Percentiles rank a stretch among this genome's conserved stretches.
Evolutionary conservation across 257 asterid genomes (phyloP).

Genomic region (Solanum ossicruentum): DNA sequence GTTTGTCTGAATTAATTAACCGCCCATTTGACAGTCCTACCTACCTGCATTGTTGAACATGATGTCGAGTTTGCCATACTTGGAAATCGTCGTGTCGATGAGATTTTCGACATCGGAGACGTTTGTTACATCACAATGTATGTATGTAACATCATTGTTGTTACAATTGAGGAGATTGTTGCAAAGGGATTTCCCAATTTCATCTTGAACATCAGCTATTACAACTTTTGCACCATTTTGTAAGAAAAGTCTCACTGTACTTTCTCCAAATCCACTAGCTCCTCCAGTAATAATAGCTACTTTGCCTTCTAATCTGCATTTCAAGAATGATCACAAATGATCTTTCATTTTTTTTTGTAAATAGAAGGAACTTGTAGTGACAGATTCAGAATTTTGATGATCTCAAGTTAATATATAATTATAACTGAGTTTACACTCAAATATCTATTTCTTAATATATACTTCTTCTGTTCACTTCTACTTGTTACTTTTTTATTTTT

Average conservation of each 20-base stretch:
- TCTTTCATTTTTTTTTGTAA: not conserved
- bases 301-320: constrained; percentile 52
- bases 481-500: no score
- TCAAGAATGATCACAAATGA: not conserved
- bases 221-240: constrained; percentile 64
- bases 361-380: not conserved
- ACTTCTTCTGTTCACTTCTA: no score
- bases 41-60: constrained; percentile 66
- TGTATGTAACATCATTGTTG: constrained; percentile 21
- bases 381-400: not conserved
- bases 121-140: constrained; percentile 59
- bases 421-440: not conserved
- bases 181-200: constrained; percentile 27
- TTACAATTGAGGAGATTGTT: constrained; percentile 19
- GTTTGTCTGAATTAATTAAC: no score
- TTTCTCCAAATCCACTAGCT: constrained; percentile 80
- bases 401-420: not conserved
- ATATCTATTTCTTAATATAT: not conserved
- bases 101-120: constrained; percentile 24
- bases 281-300: constrained; percentile 82
- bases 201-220: constrained; percentile 70
- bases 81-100: constrained; percentile 29
- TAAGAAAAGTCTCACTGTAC: constrained; percentile 46
- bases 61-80: constrained; percentile 47
- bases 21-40: not conserved